phyloP scores from a whole-genome alignment of 2,329 filamentous ascomycete species.

The Colletotrichum cordylinicola region DNA sequence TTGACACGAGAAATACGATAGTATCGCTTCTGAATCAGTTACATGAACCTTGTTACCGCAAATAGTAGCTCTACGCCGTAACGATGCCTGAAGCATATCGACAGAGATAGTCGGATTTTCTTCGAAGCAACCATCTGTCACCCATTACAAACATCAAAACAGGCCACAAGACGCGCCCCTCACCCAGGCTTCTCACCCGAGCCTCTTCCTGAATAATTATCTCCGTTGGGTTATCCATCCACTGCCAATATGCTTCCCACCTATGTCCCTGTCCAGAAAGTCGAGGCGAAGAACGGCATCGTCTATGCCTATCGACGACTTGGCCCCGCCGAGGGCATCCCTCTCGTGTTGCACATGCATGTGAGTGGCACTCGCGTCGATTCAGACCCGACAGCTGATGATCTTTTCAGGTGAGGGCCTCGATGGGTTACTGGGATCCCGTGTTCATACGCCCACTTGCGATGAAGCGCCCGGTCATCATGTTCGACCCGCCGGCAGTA shows the following conservation, averaged over 20 bases:
- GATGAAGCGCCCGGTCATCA: constrained; percentile 4
- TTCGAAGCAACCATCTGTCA: neutral
- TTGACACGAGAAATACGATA: neutral
- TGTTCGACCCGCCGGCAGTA: constrained; percentile 9
- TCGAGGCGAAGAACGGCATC: constrained; percentile 3
- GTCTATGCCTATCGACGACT: constrained; percentile 6
- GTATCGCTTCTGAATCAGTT: neutral
- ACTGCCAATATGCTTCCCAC: neutral
- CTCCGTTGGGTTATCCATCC: neutral
- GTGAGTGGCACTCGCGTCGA: neutral
- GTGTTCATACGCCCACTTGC: neutral
- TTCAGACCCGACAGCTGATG: neutral
- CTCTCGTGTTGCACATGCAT: constrained; percentile 11
- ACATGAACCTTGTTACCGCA: neutral
- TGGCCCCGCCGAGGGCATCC: neutral
- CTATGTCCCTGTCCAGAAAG: constrained; percentile 4
- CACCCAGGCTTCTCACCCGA: neutral
- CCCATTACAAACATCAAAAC: neutral
- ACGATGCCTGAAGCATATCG: neutral
- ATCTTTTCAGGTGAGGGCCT: neutral
- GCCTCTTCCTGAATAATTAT: neutral
- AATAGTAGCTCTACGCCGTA: neutral
- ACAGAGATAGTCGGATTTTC: neutral
- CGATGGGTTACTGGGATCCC: constrained; percentile 15
- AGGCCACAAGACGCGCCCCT: neutral